Base-by-base conservation (phyloP, 2,329 filamentous ascomycete genomes). In the Neurospora sp. region DNA sequence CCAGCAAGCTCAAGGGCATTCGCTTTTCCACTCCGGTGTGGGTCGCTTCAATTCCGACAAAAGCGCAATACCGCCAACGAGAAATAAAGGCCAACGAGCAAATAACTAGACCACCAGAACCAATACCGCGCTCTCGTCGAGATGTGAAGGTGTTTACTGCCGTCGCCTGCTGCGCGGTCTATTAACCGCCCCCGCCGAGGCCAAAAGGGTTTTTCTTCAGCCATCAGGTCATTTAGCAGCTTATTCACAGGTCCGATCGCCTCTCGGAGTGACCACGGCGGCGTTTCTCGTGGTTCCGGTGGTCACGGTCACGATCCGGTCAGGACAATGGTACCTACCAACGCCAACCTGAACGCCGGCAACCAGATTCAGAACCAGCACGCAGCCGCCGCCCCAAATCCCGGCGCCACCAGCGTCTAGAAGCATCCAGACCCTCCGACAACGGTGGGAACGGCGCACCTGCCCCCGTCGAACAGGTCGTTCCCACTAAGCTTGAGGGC, bases 391-490 rank as follows among this genome's bases (percentile, higher is more conserved):
- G 67, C 4, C 3, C 41, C 17, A n/a, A 10, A 57, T 33, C 11
- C 23, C 12, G 15, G 52, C 15, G 23, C 23, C 12, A 57, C 23
- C 23, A 33, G 52, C 23, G 6, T 33, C 12, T 57, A 57, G 23
- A 57, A 23, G 8, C 5, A 43, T n/a, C 17, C 40, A 41, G 1
- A 41, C 37, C 40, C 66, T 52, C 17, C 39, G 62, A 43, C 40
- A 57, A 69, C n/a, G 67, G 52, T 40, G 70, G 69, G 37, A 68
- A 62, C 36, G 37, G 43, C 65, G 71, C 69, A 69, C 67, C 40
- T 71, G n/a, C n/a, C n/a, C n/a, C n/a, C n/a, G n/a, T n/a, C n/a
- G n/a, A n/a, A n/a, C n/a, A n/a, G n/a, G n/a, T n/a, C n/a, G n/a
- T n/a, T n/a, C n/a, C n/a, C n/a, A n/a, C n/a, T n/a, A n/a, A n/a